Base-by-base conservation (phyloP, 352 stramenopile species). In the Phytophthora melonis region DNA sequence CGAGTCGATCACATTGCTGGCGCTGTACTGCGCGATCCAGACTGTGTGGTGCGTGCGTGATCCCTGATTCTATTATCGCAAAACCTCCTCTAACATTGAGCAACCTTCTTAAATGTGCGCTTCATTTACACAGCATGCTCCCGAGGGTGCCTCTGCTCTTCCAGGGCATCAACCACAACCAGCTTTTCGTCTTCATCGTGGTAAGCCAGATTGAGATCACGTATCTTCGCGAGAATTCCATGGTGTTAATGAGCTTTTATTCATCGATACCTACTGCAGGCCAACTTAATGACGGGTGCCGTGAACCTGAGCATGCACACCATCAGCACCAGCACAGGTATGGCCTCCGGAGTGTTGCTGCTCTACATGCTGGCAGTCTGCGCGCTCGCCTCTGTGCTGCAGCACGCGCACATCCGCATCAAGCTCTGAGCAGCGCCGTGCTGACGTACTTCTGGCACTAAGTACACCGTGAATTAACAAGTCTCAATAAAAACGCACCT, bases 221-320 rank as follows among this genome's bases (percentile, higher is more conserved):
- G 1, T 39, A 23, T 50, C 19, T 16, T 21, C 19, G 6, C 3
- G 10, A 58, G 5, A 13, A 23, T 61, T 8, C 21, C n/a, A 25
- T 5, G 14, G 39, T 55, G 23, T 45, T 63, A 56, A 71, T 27
- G n/a, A 47, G 52, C 57, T 6, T 41, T 25, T 43, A 1, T 3
- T 19, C 11, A 55, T 19, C 13, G 25, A 30, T 30, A 30, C 25
- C 25, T 13, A 25, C n/a, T 53, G 45, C 45, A 94, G 88, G 86
- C 89, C 63, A 96, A 96, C 72, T 58, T 96, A 3, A 81, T 86
- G 58, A 96, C 89, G 19, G 89, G 89, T 0, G 84, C 66, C 18
- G 80, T 94, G 18, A 96, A 96, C 58, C 57, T 96, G 56, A 90
- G 79, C 70, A 95, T 94, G 84, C 78, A 85, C 55, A 96, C 89